phyloP scores from a whole-genome alignment of 257 asterid species.

The Ballota nigra region DNA sequence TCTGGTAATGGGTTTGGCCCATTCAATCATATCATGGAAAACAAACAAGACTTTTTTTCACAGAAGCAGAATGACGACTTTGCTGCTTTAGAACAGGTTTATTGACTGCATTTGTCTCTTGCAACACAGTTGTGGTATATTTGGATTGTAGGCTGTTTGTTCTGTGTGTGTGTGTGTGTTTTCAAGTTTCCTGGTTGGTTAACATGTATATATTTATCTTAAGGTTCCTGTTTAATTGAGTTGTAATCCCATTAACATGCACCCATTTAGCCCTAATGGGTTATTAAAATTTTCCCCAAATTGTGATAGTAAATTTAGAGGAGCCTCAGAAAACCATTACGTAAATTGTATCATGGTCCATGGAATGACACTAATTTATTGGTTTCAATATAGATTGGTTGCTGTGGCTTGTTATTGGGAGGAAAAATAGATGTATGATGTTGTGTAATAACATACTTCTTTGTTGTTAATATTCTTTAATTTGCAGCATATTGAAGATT shows the following conservation, averaged over 20 bases:
- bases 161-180: background rate
- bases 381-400: conserved; percentile 10
- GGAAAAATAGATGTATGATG: background rate
- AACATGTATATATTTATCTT: background rate
- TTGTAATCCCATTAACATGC: background rate
- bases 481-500: conserved; percentile 92
- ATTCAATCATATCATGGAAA: conserved; percentile 43
- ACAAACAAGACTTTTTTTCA: conserved; percentile 41
- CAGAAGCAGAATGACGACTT: conserved; percentile 85
- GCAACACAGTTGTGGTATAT: background rate
- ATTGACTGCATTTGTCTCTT: conserved; percentile 21
- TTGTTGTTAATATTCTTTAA: background rate
- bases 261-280: background rate
- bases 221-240: background rate
- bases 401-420: conserved; percentile 11
- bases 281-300: background rate
- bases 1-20: conserved; percentile 45
- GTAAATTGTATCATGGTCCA: background rate
- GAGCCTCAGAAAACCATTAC: background rate
- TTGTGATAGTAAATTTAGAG: background rate
- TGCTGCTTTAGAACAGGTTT: conserved; percentile 94
- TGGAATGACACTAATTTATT: background rate
- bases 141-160: background rate
- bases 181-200: background rate
- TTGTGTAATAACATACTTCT: background rate